Evolutionary conservation across 148 eudicot species (phyloP).

Genomic region (Pouteria glomerata): DNA sequence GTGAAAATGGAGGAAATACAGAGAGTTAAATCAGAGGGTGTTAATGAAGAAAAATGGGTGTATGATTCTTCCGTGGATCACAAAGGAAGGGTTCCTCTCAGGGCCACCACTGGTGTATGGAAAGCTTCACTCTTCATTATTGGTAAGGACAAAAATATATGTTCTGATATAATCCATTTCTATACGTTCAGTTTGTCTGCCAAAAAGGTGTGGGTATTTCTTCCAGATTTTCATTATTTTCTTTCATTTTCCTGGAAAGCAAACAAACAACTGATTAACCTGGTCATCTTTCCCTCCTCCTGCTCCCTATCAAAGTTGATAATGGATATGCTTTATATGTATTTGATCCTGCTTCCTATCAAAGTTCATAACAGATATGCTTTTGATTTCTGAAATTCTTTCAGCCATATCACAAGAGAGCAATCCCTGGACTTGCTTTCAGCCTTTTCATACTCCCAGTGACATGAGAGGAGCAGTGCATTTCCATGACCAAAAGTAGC

Average conservation of each 20-base stretch:
- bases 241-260: not conserved
- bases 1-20: conserved; percentile 24
- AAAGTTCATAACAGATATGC: no score
- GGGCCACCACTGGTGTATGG: conserved; percentile 76
- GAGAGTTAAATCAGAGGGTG: conserved; percentile 12
- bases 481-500: not conserved
- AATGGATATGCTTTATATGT: not conserved
- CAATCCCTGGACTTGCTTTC: no score
- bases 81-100: conserved; percentile 60
- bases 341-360: not conserved
- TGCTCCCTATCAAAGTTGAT: not conserved
- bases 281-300: not conserved
- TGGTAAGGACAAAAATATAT: conserved; percentile 31
- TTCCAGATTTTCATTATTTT: not conserved
- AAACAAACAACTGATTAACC: not conserved
- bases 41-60: conserved; percentile 53
- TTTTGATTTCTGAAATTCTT: no score
- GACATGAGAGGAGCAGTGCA: no score
- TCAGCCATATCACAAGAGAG: no score
- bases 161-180: no score
- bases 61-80: conserved; percentile 68
- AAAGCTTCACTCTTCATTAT: conserved; percentile 77
- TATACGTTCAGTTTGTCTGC: not conserved
- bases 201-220: not conserved
- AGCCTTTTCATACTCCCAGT: no score